A percentile compares a stretch with the other conserved stretches of the same genome.
Conservation (phyloP, 805 yeast genomes). For the Starmerella sp. region DNA sequence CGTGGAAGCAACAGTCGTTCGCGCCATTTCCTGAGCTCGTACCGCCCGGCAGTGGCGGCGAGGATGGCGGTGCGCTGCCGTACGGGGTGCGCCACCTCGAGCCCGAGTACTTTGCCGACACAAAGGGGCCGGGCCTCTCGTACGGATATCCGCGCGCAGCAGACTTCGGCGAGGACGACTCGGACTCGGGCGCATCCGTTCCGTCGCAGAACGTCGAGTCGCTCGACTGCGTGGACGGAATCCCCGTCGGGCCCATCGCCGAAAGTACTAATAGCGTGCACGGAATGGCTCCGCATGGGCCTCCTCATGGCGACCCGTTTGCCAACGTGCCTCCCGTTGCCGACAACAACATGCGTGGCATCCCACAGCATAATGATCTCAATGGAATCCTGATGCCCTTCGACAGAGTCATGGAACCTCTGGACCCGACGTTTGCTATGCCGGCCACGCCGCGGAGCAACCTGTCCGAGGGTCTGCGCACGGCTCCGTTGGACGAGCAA, state of each 20-base stretch:
- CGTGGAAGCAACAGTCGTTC: not conserved
- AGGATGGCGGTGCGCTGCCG: not conserved
- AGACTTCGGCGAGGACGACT: not conserved
- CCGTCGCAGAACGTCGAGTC: constrained; percentile 1
- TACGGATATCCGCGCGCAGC: not conserved
- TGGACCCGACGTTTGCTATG: not conserved
- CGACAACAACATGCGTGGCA: not conserved
- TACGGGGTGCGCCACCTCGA: not conserved
- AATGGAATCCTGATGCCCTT: not conserved
- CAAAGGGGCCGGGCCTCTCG: not conserved
- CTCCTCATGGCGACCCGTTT: not conserved
- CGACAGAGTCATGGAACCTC: not conserved
- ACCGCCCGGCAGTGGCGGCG: too few relatives aligned
- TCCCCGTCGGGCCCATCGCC: not conserved
- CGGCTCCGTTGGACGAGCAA: not conserved
- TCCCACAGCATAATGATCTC: not conserved
- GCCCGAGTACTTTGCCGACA: not conserved
- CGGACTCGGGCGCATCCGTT: not conserved
- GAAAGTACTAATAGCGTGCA: not conserved
- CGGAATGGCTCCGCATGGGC: not conserved
- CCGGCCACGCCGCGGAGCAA: not conserved
- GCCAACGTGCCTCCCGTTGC: not conserved
- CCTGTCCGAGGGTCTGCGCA: not conserved
- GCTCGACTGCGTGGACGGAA: not conserved
- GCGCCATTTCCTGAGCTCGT: too few relatives aligned